Conservation (phyloP, 768 basidiomycete genomes). For the Tremella fuciformis region DNA sequence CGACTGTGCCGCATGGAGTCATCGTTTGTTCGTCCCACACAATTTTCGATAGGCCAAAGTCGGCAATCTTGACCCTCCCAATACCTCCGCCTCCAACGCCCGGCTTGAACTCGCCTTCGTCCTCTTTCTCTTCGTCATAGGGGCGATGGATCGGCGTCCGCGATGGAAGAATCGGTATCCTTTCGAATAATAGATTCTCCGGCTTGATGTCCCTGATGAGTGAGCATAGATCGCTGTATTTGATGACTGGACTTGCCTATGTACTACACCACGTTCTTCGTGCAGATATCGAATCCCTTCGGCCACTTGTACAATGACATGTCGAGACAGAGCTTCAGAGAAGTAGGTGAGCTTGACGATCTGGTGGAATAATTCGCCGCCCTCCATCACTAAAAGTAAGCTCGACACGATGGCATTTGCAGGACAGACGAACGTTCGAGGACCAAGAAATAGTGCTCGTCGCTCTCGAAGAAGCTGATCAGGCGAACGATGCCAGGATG, state of each 20-base stretch:
- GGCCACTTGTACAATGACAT: conserved; percentile 89
- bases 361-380: conserved; percentile 81
- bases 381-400: conserved; percentile 74
- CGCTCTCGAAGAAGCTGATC: conserved; percentile 83
- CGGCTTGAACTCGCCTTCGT: conserved; percentile 91
- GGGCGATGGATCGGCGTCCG: conserved; percentile 70
- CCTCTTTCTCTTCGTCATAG: conserved; percentile 97
- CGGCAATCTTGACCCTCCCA: conserved; percentile 96
- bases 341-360: conserved; percentile 96
- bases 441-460: conserved; percentile 89
- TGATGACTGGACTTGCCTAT: conserved; percentile 58
- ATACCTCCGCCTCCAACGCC: conserved; percentile 96
- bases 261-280: conserved; percentile 95
- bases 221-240: conserved; percentile 17
- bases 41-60: conserved; percentile 94
- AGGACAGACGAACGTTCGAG: conserved; percentile 68
- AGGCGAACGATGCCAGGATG: conserved; percentile 93
- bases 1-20: conserved; percentile 99
- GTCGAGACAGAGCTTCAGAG: conserved; percentile 91
- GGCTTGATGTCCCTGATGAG: conserved; percentile 82
- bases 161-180: conserved; percentile 86
- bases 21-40: conserved; percentile 99
- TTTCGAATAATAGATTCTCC: conserved; percentile 90
- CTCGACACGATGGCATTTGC: background rate
- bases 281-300: conserved; percentile 92